Conservation (phyloP, 1,284 basidiomycete genomes). For the Naganishia cerealis region DNA sequence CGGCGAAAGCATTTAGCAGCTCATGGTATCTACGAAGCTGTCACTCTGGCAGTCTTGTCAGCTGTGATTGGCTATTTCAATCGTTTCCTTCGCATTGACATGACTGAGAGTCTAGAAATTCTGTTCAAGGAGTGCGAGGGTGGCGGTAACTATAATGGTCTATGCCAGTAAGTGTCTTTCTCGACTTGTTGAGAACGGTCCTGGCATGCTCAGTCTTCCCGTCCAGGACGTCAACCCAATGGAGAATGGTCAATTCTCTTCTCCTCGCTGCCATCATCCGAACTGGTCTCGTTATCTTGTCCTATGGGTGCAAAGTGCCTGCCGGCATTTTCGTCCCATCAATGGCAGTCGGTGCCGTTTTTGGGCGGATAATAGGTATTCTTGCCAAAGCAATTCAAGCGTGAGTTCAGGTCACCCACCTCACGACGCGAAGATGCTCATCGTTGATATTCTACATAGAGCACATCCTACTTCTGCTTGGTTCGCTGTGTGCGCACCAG, state of each 20-base stretch:
- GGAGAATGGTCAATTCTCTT: constrained; percentile 90
- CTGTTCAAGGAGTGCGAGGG: constrained; percentile 95
- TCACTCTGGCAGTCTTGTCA: constrained; percentile 80
- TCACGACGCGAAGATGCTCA: neutral
- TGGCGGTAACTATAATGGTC: constrained; percentile 82
- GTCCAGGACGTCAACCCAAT: constrained; percentile 80
- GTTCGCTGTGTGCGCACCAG: constrained; percentile 85
- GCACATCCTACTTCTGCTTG: constrained; percentile 78
- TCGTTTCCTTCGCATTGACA: constrained; percentile 91
- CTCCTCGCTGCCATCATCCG: constrained; percentile 88
- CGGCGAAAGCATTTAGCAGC: constrained; percentile 81
- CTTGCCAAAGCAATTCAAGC: constrained; percentile 86
- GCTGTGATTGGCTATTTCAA: constrained; percentile 93
- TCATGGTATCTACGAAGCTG: constrained; percentile 84
- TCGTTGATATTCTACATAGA: constrained; percentile 55
- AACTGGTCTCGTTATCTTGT: constrained; percentile 80
- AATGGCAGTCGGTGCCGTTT: constrained; percentile 95
- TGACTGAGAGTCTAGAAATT: constrained; percentile 96
- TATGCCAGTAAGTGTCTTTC: constrained; percentile 78
- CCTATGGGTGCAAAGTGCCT: constrained; percentile 94
- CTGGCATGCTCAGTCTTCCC: neutral
- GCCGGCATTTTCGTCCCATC: constrained; percentile 97
- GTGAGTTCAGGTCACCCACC: constrained; percentile 56
- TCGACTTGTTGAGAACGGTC: neutral
- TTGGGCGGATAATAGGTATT: constrained; percentile 93